Conservation (phyloP, 2,329 filamentous ascomycete species). For the Zasmidium angulare region DNA sequence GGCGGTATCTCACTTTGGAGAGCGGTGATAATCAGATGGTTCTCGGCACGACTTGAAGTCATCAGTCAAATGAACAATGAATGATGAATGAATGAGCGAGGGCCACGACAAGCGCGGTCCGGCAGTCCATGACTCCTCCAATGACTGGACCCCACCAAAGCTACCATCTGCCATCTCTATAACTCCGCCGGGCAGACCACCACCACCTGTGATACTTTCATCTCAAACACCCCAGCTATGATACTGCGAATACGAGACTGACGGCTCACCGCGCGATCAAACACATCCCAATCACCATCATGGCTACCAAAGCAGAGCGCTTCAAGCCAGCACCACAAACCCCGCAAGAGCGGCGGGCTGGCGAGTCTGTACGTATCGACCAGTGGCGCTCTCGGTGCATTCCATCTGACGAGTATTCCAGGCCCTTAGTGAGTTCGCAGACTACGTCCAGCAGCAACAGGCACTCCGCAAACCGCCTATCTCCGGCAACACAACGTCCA, state of each 20-base stretch:
- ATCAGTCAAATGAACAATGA: no score
- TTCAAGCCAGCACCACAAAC: slow-evolving; percentile 50
- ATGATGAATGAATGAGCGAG: no score
- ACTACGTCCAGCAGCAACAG: slow-evolving; percentile 96
- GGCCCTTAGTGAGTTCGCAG: slow-evolving; percentile 93
- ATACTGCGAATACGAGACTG: slow-evolving; percentile 23
- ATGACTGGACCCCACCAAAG: neutral
- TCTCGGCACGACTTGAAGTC: no score
- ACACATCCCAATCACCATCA: slow-evolving; percentile 20
- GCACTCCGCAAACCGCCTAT: slow-evolving; percentile 56
- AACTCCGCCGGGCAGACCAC: neutral
- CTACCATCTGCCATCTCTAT: neutral
- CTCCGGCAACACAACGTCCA: slow-evolving; percentile 26
- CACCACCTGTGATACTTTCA: neutral
- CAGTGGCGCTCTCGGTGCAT: neutral
- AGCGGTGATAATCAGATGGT: neutral
- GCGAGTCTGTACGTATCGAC: slow-evolving; percentile 69
- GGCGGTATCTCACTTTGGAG: neutral
- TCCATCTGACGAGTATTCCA: slow-evolving; percentile 31
- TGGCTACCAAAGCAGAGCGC: slow-evolving; percentile 35
- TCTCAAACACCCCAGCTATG: slow-evolving; percentile 13
- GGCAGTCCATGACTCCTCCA: neutral
- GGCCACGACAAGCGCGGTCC: no score
- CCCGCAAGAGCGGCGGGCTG: slow-evolving; percentile 77
- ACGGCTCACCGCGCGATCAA: neutral